Evolutionary conservation across 148 eudicot species (phyloP).

Genomic region (Camellia sinensis): DNA sequence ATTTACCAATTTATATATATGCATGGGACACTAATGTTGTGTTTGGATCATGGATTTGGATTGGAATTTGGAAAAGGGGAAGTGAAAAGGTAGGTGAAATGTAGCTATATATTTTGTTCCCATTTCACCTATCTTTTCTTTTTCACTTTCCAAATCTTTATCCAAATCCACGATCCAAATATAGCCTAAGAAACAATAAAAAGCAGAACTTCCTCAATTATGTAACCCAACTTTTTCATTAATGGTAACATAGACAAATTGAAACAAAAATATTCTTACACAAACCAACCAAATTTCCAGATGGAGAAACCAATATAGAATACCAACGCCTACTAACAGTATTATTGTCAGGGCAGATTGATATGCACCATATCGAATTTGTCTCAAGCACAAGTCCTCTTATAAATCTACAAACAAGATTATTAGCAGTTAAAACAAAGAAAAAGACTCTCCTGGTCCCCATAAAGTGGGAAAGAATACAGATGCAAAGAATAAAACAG

Average conservation of each 20-base stretch:
- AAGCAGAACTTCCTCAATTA: not conserved
- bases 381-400: not conserved
- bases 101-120: too few relatives aligned
- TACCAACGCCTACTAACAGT: too few relatives aligned
- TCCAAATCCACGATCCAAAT: too few relatives aligned
- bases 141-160: too few relatives aligned
- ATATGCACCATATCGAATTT: not conserved
- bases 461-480: not conserved
- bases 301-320: not conserved
- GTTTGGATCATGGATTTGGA: too few relatives aligned
- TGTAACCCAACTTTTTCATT: not conserved
- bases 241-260: not conserved
- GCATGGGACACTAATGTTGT: not conserved
- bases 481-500: not conserved
- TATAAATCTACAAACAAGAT: not conserved
- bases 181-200: not conserved
- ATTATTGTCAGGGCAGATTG: not conserved
- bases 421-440: not conserved
- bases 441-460: not conserved
- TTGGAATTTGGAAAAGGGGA: too few relatives aligned
- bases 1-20: not conserved
- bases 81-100: too few relatives aligned
- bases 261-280: not conserved
- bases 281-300: not conserved
- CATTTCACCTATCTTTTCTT: too few relatives aligned